Evolutionary conservation across 2,329 filamentous ascomycete genomes (phyloP), one percentile per base, ranked within the genome.

Genomic region (Bertia moriformis): DNA sequence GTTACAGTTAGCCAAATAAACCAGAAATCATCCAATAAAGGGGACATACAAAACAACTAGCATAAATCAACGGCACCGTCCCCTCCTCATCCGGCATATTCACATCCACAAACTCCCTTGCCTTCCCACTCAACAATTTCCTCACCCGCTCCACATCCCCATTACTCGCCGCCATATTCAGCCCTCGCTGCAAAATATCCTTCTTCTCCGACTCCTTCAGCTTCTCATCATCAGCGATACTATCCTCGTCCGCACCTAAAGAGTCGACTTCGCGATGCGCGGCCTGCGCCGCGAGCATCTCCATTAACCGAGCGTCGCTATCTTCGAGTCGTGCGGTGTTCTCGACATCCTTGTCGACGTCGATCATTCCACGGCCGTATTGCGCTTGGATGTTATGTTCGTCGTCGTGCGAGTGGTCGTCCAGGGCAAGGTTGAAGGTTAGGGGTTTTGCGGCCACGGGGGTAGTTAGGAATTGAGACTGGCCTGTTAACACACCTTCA

Each of bases 131-230:
- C 3, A 96, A 63, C 30, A 98, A 70, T 52, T 77, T 79, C 46
- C 73, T 69, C 37, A 98, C 80, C 43, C 87, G 78, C 37, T 82
- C 77, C 30, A 86, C 75, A 59, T 96, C 91, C 38, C 91, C 91
- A 57, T 98, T 98, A 57, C 89, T 95, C 2, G 91, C 87, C 12
- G 91, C 89, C 78, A 95, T 93, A 52, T 89, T 88, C 46, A 98
- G 67, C 13, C 83, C 78, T 53, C 85, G 89, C 56, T 98, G 91
- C 30, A 98, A 60, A 27, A 83, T 74, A 36, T 82, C 71, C 48
- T 68, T 77, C 67, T 95, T 96, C 55, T 94, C 81, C 4, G 76
- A 72, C 17, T 74, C 69, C 1, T 84, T 72, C 40, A 93, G 61
- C 49, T 78, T 83, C 39, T 82, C 72, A 55, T 91, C 81, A 3